A percentile compares a stretch with the other conserved stretches of the same genome.
phyloP scores from a whole-genome alignment of 2,329 filamentous ascomycete genomes.

The Aspergillus sp. region DNA sequence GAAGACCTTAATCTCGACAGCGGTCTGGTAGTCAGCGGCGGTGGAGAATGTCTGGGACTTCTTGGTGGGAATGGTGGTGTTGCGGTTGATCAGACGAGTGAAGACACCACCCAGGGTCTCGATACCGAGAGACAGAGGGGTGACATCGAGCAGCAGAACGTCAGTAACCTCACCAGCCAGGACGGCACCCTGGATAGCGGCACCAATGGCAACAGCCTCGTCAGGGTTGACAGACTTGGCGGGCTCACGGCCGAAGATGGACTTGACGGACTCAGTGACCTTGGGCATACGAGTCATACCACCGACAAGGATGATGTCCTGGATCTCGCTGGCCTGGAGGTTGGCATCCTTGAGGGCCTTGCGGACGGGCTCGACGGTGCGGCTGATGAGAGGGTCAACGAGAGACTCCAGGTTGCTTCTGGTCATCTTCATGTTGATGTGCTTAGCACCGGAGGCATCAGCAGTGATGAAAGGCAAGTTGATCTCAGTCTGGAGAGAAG shows the following conservation, averaged over 20 bases:
- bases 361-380: constrained; percentile 86
- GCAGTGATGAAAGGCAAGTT: constrained; percentile 98
- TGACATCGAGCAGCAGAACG: constrained; percentile 90
- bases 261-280: constrained; percentile 93
- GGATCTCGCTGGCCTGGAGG: constrained; percentile 86
- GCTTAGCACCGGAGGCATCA: constrained; percentile 90
- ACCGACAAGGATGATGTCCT: constrained; percentile 96
- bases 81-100: constrained; percentile 96
- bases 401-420: constrained; percentile 89
- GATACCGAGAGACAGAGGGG: constrained; percentile 93
- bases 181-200: constrained; percentile 93
- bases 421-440: constrained; percentile 94
- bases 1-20: constrained; percentile 99
- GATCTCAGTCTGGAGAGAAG: constrained; percentile 91
- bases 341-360: constrained; percentile 96
- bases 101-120: constrained; percentile 98
- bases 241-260: constrained; percentile 91
- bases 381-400: constrained; percentile 81
- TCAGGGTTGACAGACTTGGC: constrained; percentile 98
- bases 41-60: constrained; percentile 99
- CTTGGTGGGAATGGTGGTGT: constrained; percentile 99
- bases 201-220: constrained; percentile 96
- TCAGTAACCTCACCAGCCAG: constrained; percentile 96
- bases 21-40: constrained; percentile 95
- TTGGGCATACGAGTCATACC: constrained; percentile 99